Evolutionary conservation across 2,329 filamentous ascomycete species (phyloP), one percentile per base, ranked within the genome.

Genomic region (Emergomyces africanus): DNA sequence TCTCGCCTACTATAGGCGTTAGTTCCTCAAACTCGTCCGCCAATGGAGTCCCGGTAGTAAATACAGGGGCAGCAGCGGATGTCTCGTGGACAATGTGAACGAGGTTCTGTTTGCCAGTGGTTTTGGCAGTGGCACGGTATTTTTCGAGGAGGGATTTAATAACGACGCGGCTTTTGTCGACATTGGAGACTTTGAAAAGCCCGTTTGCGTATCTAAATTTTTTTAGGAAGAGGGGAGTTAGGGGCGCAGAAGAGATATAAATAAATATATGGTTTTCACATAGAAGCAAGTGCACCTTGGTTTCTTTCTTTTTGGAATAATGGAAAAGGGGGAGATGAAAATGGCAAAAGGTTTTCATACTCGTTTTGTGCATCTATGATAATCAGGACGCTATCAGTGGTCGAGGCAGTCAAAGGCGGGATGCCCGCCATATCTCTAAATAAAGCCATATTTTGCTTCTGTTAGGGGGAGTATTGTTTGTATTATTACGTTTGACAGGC

Each of bases 331-430:
- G 14, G 35, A 23, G 48, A 25, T 23, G 18, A 25, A 61, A 48
- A 50, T 64, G 20, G 35, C 28, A 42, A 12, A n/a, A n/a, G 37
- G 3, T 18, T 10, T 30, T n/a, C 71, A 62, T 85, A 87, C 71
- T 88, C 85, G 67, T 87, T 87, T 66, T 88, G 85, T 0, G 85
- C 85, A 67, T 88, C 84, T 66, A 87, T 83, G 70, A 88, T 86
- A 65, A 88, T 71, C 50, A 88, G 77, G 1, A 80, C 79, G 62
- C 79, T 83, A 71, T 87, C 83, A 49, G 71, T 69, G 0, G 79
- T 73, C 0, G 81, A 79, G 8, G 83, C 83, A 0, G 79, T 81
- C 15, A 81, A 82, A 28, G 78, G 77, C 10, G 75, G 67, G 14
- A 79, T 72, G 60, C 84, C 84, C 58, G 86, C 66, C 60, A 83